Percentiles rank a stretch among this genome's conserved stretches.
These are phyloP conservation scores for Ogataea nakhonphanomensis DNA, from an alignment of 805 yeast species.

Conservation along the genomic window DNA sequence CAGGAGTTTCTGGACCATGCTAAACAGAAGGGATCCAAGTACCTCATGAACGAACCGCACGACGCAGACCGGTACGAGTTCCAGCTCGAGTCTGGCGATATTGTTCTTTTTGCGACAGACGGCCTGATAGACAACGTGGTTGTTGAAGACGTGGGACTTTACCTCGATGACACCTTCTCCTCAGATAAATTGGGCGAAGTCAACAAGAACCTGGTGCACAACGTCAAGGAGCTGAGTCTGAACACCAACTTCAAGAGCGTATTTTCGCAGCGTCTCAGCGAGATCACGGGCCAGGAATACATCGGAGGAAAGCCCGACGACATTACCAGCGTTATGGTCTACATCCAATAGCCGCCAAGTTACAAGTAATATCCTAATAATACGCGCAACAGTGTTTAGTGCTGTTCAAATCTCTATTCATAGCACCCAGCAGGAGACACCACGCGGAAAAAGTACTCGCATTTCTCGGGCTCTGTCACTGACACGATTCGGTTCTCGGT, in stretches of 20 bases:
- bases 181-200: constrained; percentile 40
- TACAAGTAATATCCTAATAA: no score
- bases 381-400: no score
- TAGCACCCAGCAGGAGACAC: constrained; percentile 46
- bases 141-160: constrained; percentile 66
- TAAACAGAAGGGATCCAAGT: constrained; percentile 51
- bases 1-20: constrained; percentile 51
- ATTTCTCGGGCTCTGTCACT: constrained; percentile 86
- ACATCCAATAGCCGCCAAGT: constrained; percentile 38
- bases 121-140: constrained; percentile 88
- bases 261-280: constrained; percentile 73
- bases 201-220: constrained; percentile 55
- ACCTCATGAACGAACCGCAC: constrained; percentile 66
- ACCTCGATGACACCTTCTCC: constrained; percentile 53
- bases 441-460: constrained; percentile 64
- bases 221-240: constrained; percentile 65
- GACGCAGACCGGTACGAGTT: constrained; percentile 66
- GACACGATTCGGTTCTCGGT: constrained; percentile 47
- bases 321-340: constrained; percentile 75
- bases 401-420: constrained; percentile 4
- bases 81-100: constrained; percentile 66
- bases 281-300: constrained; percentile 63
- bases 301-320: constrained; percentile 96
- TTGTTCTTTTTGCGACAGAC: constrained; percentile 85
- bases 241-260: constrained; percentile 79